These are phyloP conservation scores for Cercospora sp. DNA, from an alignment of 2,329 filamentous ascomycete species.

Conservation along the genomic window DNA sequence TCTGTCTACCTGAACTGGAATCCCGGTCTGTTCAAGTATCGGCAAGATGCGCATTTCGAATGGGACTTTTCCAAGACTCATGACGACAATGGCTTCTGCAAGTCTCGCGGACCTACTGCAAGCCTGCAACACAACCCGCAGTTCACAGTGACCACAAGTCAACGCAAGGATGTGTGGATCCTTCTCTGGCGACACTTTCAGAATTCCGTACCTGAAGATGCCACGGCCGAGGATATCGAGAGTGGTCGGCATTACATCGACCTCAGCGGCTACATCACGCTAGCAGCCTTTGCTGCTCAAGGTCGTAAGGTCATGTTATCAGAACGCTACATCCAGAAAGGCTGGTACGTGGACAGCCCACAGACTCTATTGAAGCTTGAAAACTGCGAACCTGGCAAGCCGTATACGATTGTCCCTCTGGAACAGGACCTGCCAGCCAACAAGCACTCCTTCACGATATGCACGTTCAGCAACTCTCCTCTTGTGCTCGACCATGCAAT, in stretches of 20 bases:
- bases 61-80: slow-evolving; percentile 63
- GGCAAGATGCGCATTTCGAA: slow-evolving; percentile 85
- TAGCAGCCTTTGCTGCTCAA: slow-evolving; percentile 73
- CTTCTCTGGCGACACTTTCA: slow-evolving; percentile 80
- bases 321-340: slow-evolving; percentile 69
- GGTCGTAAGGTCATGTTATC: slow-evolving; percentile 73
- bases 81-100: slow-evolving; percentile 34
- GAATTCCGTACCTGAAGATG: slow-evolving; percentile 31
- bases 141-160: slow-evolving; percentile 55
- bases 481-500: slow-evolving; percentile 63
- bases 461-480: slow-evolving; percentile 69
- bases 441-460: slow-evolving; percentile 82
- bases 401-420: slow-evolving; percentile 68
- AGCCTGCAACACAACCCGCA: slow-evolving; percentile 70
- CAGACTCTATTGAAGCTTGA: slow-evolving; percentile 82
- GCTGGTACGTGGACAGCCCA: slow-evolving; percentile 89
- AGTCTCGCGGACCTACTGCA: slow-evolving; percentile 62
- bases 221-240: slow-evolving; percentile 39
- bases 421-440: slow-evolving; percentile 74
- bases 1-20: slow-evolving; percentile 99
- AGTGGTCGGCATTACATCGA: slow-evolving; percentile 45
- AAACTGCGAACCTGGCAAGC: slow-evolving; percentile 54
- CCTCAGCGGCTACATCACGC: slow-evolving; percentile 75
- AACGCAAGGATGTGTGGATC: slow-evolving; percentile 72
- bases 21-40: slow-evolving; percentile 73